Evolutionary conservation across 2,329 filamentous ascomycete genomes (phyloP).

Genomic region (Rhinocladiella similis): DNA sequence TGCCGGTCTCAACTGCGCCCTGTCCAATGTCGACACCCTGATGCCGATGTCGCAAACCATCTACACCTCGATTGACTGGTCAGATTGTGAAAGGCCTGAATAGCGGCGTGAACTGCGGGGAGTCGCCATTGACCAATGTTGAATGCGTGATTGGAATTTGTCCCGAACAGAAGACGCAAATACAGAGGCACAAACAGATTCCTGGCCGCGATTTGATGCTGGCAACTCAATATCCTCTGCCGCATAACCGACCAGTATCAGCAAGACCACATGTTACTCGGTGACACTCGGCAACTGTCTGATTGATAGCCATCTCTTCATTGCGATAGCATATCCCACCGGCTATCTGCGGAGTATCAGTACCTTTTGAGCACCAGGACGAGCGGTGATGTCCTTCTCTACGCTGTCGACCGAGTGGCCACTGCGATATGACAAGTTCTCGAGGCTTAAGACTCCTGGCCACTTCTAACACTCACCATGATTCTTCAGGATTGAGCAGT

Average conservation of each 20-base stretch:
- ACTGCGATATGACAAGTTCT: too few species aligned
- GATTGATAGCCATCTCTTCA: background rate
- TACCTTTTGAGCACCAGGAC: too few species aligned
- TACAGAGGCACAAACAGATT: background rate
- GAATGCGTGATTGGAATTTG: background rate
- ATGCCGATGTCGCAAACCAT: background rate
- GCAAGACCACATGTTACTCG: too few species aligned
- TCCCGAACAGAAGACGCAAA: background rate
- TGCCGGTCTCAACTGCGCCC: background rate
- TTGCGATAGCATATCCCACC: background rate
- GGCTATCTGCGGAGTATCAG: background rate
- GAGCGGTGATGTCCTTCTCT: too few species aligned
- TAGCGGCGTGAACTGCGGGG: background rate
- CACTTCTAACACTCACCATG: too few species aligned
- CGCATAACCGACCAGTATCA: too few species aligned
- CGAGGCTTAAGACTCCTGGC: too few species aligned
- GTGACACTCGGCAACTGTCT: background rate
- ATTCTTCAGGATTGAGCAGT: too few species aligned
- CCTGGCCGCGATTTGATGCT: too few species aligned
- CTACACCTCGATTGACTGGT: background rate
- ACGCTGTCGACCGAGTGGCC: too few species aligned
- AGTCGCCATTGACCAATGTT: background rate
- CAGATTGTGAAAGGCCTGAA: background rate
- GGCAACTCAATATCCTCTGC: too few species aligned
- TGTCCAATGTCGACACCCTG: background rate